These are phyloP conservation scores for Candida koratica DNA, from an alignment of 805 yeast species.

Conservation along the genomic window DNA sequence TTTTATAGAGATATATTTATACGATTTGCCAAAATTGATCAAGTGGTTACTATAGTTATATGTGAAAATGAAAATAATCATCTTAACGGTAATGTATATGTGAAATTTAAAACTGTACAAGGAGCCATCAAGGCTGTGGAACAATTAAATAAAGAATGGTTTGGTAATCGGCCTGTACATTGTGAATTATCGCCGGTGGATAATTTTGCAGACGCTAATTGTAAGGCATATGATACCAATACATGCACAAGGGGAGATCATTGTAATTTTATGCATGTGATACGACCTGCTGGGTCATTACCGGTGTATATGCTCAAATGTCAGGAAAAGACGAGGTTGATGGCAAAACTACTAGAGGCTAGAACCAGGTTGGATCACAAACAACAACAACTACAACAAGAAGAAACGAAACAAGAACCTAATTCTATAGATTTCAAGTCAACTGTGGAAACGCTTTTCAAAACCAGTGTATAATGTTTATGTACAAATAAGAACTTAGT, in stretches of 20 bases:
- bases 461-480: too few species aligned
- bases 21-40: conserved; percentile 50
- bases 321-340: conserved; percentile 30
- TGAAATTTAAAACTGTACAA: conserved; percentile 50
- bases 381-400: conserved; percentile 2
- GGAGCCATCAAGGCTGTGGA: conserved; percentile 61
- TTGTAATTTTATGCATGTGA: conserved; percentile 84
- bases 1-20: conserved; percentile 70
- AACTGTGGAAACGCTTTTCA: conserved; percentile 14
- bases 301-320: conserved; percentile 37
- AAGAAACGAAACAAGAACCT: not conserved
- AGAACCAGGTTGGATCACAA: not conserved
- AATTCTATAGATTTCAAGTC: conserved; percentile 11
- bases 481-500: conserved; percentile 1
- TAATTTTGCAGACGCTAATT: conserved; percentile 65
- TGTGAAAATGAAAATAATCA: conserved; percentile 84
- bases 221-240: conserved; percentile 63
- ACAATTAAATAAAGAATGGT: conserved; percentile 77
- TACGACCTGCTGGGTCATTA: conserved; percentile 48
- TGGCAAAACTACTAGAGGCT: conserved; percentile 16
- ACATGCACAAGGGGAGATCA: conserved; percentile 64
- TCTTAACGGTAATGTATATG: conserved; percentile 80
- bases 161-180: conserved; percentile 69
- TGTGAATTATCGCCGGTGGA: conserved; percentile 75
- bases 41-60: conserved; percentile 59